Percentiles rank a stretch among this genome's conserved stretches.
These are phyloP conservation scores for Triticum urartu DNA, from an alignment of 176 grass and related monocot species.

Conservation along the genomic window DNA sequence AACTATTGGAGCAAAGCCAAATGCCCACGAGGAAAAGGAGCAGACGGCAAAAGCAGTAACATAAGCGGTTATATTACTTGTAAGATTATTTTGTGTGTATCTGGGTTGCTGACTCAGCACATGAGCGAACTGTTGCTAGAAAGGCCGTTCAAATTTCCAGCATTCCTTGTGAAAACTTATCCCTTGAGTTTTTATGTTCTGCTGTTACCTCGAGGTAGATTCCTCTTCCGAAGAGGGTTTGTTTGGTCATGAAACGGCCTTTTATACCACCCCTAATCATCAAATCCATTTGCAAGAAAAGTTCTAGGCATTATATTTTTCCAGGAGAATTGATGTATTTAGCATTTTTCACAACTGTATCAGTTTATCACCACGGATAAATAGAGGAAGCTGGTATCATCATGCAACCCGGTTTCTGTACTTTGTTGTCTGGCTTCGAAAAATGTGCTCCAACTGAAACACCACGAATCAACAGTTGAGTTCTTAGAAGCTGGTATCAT, in stretches of 20 bases:
- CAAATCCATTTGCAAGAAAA: too few relatives aligned
- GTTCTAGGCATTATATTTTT: too few relatives aligned
- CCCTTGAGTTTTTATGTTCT: neutral
- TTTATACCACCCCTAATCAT: neutral
- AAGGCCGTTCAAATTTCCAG: neutral
- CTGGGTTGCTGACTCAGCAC: neutral
- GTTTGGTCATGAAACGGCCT: neutral
- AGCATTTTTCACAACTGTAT: too few relatives aligned
- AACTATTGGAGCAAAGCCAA: constrained; percentile 11
- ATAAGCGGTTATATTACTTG: neutral
- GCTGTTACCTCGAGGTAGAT: neutral
- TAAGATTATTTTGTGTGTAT: constrained; percentile 2
- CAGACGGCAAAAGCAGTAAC: constrained; percentile 23
- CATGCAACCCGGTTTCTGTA: neutral
- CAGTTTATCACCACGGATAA: too few relatives aligned
- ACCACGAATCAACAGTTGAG: neutral
- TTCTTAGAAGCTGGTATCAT: neutral
- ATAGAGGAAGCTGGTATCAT: too few relatives aligned
- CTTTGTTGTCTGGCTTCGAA: neutral
- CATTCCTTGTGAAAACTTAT: neutral
- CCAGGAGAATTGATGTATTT: too few relatives aligned
- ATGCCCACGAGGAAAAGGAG: constrained; percentile 51
- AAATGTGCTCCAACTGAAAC: neutral
- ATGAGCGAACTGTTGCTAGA: neutral
- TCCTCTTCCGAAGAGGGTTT: neutral